Base-by-base conservation (phyloP, 306 rosid species). In the Malus orientalis region DNA sequence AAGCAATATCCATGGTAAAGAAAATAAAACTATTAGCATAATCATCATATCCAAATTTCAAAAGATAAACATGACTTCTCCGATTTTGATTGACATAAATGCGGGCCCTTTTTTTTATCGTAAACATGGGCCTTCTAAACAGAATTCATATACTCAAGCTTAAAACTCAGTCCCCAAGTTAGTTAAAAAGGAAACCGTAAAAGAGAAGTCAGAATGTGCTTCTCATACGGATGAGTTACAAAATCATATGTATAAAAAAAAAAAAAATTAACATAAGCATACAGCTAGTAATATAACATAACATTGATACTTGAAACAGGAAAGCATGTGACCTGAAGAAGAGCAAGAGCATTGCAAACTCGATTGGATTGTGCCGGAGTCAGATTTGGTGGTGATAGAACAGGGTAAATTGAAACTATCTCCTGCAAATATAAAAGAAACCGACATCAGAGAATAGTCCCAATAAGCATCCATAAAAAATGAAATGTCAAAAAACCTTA, bases 281-380 rank as follows among this genome's bases (percentile, higher is more conserved):
- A 16, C 29, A 47, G 29, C 49, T 38, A 18, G 27, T 54, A 23
- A 40, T 29, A 44, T 22, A 20, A 62, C 20, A 40, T 6, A 49
- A 63, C 71, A 1, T 13, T 15, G 69, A 44, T 40, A 70, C 70
- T 65, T 29, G 27, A 42, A 30, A 61, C n/a, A 30, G 53, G 67
- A 69, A 71, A 67, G 27, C 75, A 85, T 8, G 73, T 76, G 47
- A 92, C 98, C 97, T 94, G 96, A 77, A 94, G 96, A 81, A 94
- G 91, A 11, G 96, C 95, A 81, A 94, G 97, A 57, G 95, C 93
- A 85, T 94, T 94, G 88, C 98, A 94, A 61, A 89, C 95, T 76
- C 97, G 89, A 84, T 87, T 92, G 12, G 98, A 94, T 71, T 94
- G 98, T n/a, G 82, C 87, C 0, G 85, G 86, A 69, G 93, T 85